Evolutionary conservation across 768 basidiomycete species (phyloP), one percentile per base, ranked within the genome.

Genomic region (Rhodosporidiobolus odoratus): DNA sequence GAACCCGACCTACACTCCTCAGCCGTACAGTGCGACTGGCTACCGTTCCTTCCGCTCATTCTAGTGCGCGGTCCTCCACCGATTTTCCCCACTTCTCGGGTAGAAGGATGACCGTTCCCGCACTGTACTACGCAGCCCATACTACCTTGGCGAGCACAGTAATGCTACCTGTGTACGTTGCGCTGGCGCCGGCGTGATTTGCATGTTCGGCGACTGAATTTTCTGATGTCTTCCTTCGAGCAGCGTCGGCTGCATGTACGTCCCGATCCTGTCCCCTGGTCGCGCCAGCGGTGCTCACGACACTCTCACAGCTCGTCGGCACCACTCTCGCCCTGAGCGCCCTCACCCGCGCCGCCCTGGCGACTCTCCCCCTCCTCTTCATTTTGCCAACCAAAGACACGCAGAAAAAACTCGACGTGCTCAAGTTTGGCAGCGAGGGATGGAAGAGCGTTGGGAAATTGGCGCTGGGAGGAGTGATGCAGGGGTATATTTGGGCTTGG

Each of bases 401-500:
- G 21, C 6, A 32, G 9, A 23, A 37, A 8, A 64, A 38, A 4
- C 47, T 71, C 38, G 56, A 57, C 15, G 23, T n/a, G 21, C 53
- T 71, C 25, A 30, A 61, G n/a, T 71, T 71, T 35, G 69, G 65
- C 17, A 4, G 2, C 15, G 48, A 62, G 8, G 69, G 65, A 2
- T 71, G 65, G 65, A 62, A 58, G 45, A 58, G 54, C 7, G n/a
- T 71, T 35, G 69, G 30, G 6, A 52, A 37, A 30, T 57, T 71
- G 30, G 17, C 66, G 3, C 48, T 71, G 21, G 69, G 69, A 7
- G 69, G 69, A 16, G 25, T 71, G n/a, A n/a, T 62, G 37, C 69
- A 71, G 62, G 69, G 65, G 8, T 71, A 71, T 38, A 60, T 58
- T 1, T 71, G 69, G 69, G 69, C 69, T n/a, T 71, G 69, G 69